Evolutionary conservation across 1,284 basidiomycete species (phyloP).

Genomic region (Trichosporon ovoides): DNA sequence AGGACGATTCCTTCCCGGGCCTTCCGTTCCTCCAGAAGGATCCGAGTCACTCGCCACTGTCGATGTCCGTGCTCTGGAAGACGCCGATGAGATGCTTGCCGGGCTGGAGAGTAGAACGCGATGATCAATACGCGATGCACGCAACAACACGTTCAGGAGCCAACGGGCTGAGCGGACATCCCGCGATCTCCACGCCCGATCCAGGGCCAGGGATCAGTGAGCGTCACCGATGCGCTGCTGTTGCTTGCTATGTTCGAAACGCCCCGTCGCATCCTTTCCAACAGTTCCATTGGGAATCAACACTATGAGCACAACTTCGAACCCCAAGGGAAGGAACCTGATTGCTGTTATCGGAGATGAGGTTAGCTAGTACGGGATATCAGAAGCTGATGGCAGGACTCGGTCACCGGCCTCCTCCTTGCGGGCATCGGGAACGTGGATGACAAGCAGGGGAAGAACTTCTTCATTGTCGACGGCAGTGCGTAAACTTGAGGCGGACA

Average conservation of each 20-base stretch:
- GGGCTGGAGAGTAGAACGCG: not conserved
- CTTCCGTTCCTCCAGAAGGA: not conserved
- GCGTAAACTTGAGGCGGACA: slow-evolving; percentile 36
- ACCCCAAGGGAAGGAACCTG: slow-evolving; percentile 63
- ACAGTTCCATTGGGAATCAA: not conserved
- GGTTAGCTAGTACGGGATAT: slow-evolving; percentile 52
- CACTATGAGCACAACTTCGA: slow-evolving; percentile 31
- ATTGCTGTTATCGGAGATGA: slow-evolving; percentile 93
- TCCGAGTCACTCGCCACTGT: not conserved
- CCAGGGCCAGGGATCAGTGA: not conserved
- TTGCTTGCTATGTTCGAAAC: not conserved
- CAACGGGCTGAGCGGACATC: not conserved
- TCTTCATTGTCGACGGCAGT: slow-evolving; percentile 88
- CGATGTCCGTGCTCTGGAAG: not conserved
- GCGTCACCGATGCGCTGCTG: slow-evolving; percentile 5
- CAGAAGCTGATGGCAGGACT: slow-evolving; percentile 60
- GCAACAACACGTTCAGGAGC: not conserved
- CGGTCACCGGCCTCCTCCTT: slow-evolving; percentile 84
- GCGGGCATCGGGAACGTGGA: slow-evolving; percentile 88
- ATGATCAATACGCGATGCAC: not conserved
- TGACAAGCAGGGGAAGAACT: slow-evolving; percentile 88
- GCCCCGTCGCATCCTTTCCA: slow-evolving; percentile 1
- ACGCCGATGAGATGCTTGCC: not conserved
- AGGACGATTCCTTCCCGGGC: not conserved
- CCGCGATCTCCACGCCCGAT: not conserved